Evolutionary conservation across 2,329 filamentous ascomycete species (phyloP), one percentile per base, ranked within the genome.

Genomic region (Xylariaceae sp.): DNA sequence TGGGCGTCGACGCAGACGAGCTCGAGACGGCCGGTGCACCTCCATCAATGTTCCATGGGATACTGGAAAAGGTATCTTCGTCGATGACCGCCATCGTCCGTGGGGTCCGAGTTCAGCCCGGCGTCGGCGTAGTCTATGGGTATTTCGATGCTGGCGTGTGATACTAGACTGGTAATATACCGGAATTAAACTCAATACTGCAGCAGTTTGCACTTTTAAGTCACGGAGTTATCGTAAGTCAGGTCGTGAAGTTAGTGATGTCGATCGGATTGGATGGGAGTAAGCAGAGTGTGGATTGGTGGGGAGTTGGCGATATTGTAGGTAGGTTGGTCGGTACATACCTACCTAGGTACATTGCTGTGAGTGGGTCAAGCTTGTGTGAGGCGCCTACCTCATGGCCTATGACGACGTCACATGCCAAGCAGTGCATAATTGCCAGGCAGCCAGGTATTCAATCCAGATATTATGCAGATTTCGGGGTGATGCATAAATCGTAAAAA

Each of bases 1-100:
- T 61, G 0, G 68, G 61, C 21, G 56, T 59, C 19, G 60, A 61
- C 21, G 56, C 57, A 18, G 60, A 61, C 5, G 60, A 63, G 54
- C 56, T 67, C 7, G 67, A 63, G 29, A 52, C 60, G 50, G 65
- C 57, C 41, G 65, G 57, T 19, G 64, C 69, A 41, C 74, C 71
- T 56, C 78, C 75, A 55, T 78, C 78, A 44, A 85, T 87, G 64
- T 84, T 81, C 91, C 91, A 96, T 56, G 89, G 89, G 60, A 93
- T 86, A 71, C 85, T 90, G 70, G 91, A 89, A 74, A 95, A 95
- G 75, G 89, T 88, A 74, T 90, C 88, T 68, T 70, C 77, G 67
- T 82, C 80, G 63, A 79, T 77, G 66, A 78, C 77, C 59, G 78
- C 74, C 77, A 79, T 78, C n/a, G 57, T 58, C 42, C 37, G 56